Evolutionary conservation across 2,329 filamentous ascomycete genomes (phyloP), one percentile per base, ranked within the genome.

Genomic region (Grosmannia serpens): DNA sequence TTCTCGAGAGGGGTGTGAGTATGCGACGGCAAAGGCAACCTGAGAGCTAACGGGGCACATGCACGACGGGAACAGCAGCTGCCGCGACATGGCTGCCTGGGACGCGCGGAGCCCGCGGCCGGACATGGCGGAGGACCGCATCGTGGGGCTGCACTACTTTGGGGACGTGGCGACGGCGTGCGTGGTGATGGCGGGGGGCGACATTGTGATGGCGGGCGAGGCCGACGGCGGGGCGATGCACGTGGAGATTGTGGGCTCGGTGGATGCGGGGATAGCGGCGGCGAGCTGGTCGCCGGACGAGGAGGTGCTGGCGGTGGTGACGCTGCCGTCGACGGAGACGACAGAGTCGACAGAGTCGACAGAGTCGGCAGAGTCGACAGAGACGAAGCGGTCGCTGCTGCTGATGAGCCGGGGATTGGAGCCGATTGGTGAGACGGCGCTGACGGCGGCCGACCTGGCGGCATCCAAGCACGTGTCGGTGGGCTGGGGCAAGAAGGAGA

Each of bases 401-500:
- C 89, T 96, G 68, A 96, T 99, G 92, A 96, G 91, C 58, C 82
- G 91, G 62, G 84, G 86, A 29, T 95, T 97, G 64, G 92, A 97
- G 65, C 86, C 86, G 59, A 84, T 95, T 49, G 83, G 87, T 38
- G 88, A 91, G 70, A 79, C 88, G 56, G 75, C 78, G 38, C 84
- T 97, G 70, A 83, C 81, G 0, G 69, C 77, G 0, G 89, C 91
- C 51, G 92, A 95, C 71, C 80, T 95, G 62, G 87, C 87, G 65
- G 83, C 84, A n/a, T 97, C 88, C 29, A 94, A 87, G 70, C 91
- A 96, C 75, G 94, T 96, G 59, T 95, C 91, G 24, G 92, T 99
- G 26, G 94, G 94, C 55, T 99, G 94, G 94, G 94, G 94, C 60
- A 97, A 97, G 76, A 90, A 88, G 69, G 94, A 99, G 73, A 99